A percentile compares a stretch with the other conserved stretches of the same genome.
These are phyloP conservation scores for Calonectria henricotiae DNA, from an alignment of 2,329 filamentous ascomycete genomes.

Conservation along the genomic window DNA sequence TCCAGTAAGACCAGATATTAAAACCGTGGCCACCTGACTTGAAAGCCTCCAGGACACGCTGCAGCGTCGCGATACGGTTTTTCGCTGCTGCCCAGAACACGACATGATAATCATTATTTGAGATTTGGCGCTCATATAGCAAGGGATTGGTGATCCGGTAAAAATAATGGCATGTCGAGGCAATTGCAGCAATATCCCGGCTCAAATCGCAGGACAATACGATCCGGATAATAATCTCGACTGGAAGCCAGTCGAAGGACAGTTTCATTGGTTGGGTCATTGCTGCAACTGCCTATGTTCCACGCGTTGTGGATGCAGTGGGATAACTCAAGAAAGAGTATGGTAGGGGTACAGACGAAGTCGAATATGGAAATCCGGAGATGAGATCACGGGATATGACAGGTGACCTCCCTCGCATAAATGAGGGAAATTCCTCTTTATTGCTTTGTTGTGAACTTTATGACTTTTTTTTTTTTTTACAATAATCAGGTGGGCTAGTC, in stretches of 20 bases:
- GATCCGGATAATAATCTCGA: conserved; percentile 10
- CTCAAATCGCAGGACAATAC: conserved; percentile 19
- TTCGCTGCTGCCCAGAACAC: conserved; percentile 38
- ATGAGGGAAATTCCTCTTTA: not conserved
- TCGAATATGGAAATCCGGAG: not conserved
- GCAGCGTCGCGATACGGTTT: conserved; percentile 19
- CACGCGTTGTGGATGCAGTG: not conserved
- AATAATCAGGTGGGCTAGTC: too few relatives aligned
- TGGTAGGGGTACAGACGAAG: not conserved
- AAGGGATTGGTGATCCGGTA: conserved; percentile 27
- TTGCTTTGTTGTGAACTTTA: too few relatives aligned
- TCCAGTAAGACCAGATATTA: conserved; percentile 7
- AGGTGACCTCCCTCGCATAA: not conserved
- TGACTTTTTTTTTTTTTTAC: not conserved
- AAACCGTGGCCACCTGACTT: conserved; percentile 6
- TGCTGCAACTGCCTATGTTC: not conserved
- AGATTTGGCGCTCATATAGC: conserved; percentile 38
- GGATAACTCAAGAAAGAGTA: not conserved
- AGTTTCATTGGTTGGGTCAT: not conserved
- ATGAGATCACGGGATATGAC: not conserved
- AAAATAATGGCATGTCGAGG: conserved; percentile 24
- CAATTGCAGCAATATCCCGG: not conserved
- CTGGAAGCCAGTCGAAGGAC: conserved; percentile 2
- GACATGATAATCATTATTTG: conserved; percentile 27
- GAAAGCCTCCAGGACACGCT: conserved; percentile 2